These are phyloP conservation scores for Rusavskia elegans DNA, from an alignment of 495 filamentous ascomycete species.

Conservation along the genomic window DNA sequence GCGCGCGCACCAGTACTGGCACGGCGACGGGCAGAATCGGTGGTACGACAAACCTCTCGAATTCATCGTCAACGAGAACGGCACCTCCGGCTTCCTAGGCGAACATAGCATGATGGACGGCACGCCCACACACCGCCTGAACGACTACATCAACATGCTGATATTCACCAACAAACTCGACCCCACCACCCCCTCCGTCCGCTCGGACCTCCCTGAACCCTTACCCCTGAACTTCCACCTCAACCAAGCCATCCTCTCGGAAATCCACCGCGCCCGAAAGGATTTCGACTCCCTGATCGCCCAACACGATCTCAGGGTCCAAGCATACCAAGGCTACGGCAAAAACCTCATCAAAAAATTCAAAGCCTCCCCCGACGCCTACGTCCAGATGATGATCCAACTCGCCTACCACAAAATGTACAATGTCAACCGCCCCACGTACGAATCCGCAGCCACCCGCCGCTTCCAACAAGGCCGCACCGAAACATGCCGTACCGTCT, in stretches of 20 bases:
- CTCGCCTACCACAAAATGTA: constrained; percentile 99
- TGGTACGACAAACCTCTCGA: constrained; percentile 98
- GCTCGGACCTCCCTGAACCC: constrained; percentile 76
- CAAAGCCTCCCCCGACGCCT: constrained; percentile 94
- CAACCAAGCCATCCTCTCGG: constrained; percentile 48
- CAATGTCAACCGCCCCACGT: constrained; percentile 92
- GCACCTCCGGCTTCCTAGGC: constrained; percentile 91
- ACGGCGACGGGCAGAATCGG: constrained; percentile 87
- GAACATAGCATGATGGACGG: constrained; percentile 99
- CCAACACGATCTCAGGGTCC: constrained; percentile 80
- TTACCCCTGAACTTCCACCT: constrained; percentile 59
- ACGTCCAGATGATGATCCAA: constrained; percentile 97
- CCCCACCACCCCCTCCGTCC: constrained; percentile 55
- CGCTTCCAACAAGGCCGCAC: constrained; percentile 94
- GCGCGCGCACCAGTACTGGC: constrained; percentile 93
- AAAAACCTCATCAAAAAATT: constrained; percentile 99
- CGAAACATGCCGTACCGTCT: constrained; percentile 86
- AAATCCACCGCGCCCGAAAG: constrained; percentile 58
- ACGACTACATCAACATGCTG: constrained; percentile 77
- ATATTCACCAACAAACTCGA: constrained; percentile 89
- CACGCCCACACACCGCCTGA: constrained; percentile 89
- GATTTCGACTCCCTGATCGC: constrained; percentile 70
- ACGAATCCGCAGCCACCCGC: constrained; percentile 89
- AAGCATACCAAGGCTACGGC: constrained; percentile 93
- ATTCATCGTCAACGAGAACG: constrained; percentile 97